Evolutionary conservation across 805 yeast genomes (phyloP).

Genomic region (Debaryomyces hansenii): DNA sequence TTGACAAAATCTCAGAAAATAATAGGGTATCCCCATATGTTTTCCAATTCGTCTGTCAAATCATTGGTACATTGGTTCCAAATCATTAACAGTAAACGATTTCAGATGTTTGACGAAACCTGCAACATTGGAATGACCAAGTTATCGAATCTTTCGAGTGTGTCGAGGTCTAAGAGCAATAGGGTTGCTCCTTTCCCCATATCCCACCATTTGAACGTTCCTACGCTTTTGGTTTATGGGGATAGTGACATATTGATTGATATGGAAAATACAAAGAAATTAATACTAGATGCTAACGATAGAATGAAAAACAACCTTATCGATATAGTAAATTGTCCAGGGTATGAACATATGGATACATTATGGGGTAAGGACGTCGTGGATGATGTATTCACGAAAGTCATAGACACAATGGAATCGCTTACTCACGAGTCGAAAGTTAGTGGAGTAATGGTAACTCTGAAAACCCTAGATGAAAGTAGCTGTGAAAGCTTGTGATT

Average conservation of each 20-base stretch:
- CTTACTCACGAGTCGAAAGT: background rate
- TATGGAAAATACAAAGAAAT: slow-evolving; percentile 19
- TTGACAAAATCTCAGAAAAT: slow-evolving; percentile 21
- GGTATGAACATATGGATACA: slow-evolving; percentile 34
- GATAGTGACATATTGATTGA: slow-evolving; percentile 29
- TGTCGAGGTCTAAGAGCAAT: slow-evolving; percentile 15
- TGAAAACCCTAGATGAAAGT: too few relatives aligned
- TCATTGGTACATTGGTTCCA: slow-evolving; percentile 33
- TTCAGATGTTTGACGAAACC: slow-evolving; percentile 35
- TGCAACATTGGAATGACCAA: slow-evolving; percentile 20
- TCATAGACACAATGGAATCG: slow-evolving; percentile 11
- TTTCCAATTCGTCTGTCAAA: slow-evolving; percentile 28
- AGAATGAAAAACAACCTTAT: slow-evolving; percentile 20
- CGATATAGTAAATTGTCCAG: slow-evolving; percentile 18
- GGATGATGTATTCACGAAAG: slow-evolving; percentile 22
- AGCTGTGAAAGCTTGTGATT: too few relatives aligned
- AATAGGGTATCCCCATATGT: slow-evolving; percentile 32
- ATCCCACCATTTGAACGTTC: slow-evolving; percentile 26
- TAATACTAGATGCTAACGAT: slow-evolving; percentile 23
- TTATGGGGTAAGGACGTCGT: slow-evolving; percentile 28
- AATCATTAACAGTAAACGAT: slow-evolving; percentile 25
- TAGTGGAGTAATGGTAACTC: background rate
- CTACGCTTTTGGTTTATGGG: slow-evolving; percentile 29
- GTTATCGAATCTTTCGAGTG: slow-evolving; percentile 16
- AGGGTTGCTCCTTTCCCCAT: slow-evolving; percentile 29